Base-by-base conservation (phyloP, 495 filamentous ascomycete genomes). In the Tuber microsphaerosporum region DNA sequence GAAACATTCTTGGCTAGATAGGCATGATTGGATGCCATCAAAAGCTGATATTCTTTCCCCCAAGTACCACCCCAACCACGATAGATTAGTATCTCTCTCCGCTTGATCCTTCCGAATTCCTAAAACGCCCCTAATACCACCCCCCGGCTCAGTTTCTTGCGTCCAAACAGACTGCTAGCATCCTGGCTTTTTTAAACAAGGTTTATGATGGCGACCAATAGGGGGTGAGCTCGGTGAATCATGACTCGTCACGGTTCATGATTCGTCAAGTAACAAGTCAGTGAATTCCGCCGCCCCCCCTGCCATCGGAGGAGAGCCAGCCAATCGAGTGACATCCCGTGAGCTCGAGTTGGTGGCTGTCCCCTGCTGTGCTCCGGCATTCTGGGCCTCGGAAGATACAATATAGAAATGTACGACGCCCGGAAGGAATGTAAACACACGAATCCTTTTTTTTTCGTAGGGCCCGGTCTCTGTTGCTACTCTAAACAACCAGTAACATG, bases 261-360 rank as follows among this genome's bases (percentile, higher is more conserved):
- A 65, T 65, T 65, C 56, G 56, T 65, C 56, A 14, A 8, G 26
- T 2, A 16, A 16, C 14, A 1, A 8, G 56, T 6, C 56, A 7
- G 12, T 7, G 26, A 65, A 34, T 17, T n/a, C 56, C 56, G 56
- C 56, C 56, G 34, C 31, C 56, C 26, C 26, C 48, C 56, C 26
- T 65, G 26, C n/a, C 26, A 17, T 65, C 26, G 26, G 26, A 26
- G 0, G 26, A 31, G n/a, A 34, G 16, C 5, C 14, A 19, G 14
- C 56, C 56, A 65, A 65, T 65, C 56, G 56, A 65, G 56, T 65
- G 56, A 65, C 56, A 65, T 65, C 6, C 56, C 26, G 56, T 65
- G 56, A 65, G 56, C 56, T 65, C 10, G 3, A 65, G 26, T 31
- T 14, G 26, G 56, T 17, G 26, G 56, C 56, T 34, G 56, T 3